Percentiles rank a stretch among this genome's conserved stretches.
These are phyloP conservation scores for Lactifluus pinguis DNA, from an alignment of 768 basidiomycete species.

Conservation along the genomic window DNA sequence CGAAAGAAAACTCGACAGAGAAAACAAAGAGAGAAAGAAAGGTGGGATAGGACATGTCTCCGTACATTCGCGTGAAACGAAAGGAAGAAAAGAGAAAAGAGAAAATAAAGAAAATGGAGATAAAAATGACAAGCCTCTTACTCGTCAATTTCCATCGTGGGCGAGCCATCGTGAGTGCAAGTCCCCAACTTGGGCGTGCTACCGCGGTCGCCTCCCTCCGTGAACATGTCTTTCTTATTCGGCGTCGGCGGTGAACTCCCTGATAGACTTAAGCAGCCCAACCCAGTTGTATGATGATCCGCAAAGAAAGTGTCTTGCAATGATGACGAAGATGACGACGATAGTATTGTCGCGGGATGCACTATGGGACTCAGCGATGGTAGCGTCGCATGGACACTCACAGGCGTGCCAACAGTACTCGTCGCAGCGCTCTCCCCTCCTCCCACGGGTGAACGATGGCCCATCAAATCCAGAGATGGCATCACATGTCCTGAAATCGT, in stretches of 20 bases:
- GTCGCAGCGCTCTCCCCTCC: constrained; percentile 14
- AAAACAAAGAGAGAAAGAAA: not conserved
- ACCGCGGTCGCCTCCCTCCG: constrained; percentile 17
- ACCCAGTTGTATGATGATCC: constrained; percentile 11
- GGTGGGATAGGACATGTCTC: constrained; percentile 2
- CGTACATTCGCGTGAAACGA: not conserved
- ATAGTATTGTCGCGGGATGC: not conserved
- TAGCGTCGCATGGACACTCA: constrained; percentile 3
- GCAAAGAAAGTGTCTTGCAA: constrained; percentile 5
- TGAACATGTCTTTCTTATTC: constrained; percentile 21
- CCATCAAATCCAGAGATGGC: constrained; percentile 10
- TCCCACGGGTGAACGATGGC: constrained; percentile 10
- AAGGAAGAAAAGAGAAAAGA: not conserved
- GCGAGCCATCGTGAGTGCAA: not conserved
- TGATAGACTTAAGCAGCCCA: constrained; percentile 14
- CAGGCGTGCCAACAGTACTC: constrained; percentile 11
- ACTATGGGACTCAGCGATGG: constrained; percentile 15
- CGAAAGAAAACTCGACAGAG: not conserved
- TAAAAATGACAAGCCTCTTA: not conserved
- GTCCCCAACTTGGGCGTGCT: constrained; percentile 5
- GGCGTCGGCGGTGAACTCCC: constrained; percentile 5
- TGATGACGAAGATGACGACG: constrained; percentile 12
- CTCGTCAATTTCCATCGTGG: constrained; percentile 16
- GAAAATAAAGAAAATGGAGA: not conserved
- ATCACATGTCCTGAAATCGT: not conserved